Base-by-base conservation (phyloP, 2,329 filamentous ascomycete species). In the Talaromyces sp. region DNA sequence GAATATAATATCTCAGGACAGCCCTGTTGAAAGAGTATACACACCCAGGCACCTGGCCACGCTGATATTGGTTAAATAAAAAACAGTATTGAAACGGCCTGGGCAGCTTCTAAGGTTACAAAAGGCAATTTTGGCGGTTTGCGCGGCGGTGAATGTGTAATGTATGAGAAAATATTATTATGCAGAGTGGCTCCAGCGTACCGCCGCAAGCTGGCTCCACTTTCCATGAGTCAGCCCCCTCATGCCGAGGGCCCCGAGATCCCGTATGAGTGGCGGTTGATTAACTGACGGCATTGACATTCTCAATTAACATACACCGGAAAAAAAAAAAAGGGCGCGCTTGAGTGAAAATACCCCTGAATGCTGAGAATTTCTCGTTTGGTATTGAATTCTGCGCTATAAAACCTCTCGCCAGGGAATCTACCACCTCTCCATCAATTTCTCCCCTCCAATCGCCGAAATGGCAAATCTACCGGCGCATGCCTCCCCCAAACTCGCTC, bases 381-480 rank as follows among this genome's bases (percentile, higher is more conserved):
- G 17, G 2, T 8, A 6, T 30, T 20, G 20, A 2, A 42, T 13
- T 32, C 41, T 36, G 43, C 48, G 10, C 14, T 14, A 20, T 36
- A 20, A 9, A 54, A 59, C 36, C 30, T 20, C 20, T 35, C 14
- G n/a, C 4, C 33, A 35, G n/a, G 13, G 33, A 35, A 50, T 30
- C 10, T 19, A 30, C 22, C 30, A 20, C n/a, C 32, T n/a, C 24
- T 32, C 9, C 36, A 44, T 37, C 37, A 29, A 19, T 51, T 33
- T 51, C 43, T 49, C 49, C n/a, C 54, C 49, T 27, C 41, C 53
- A 20, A 51, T 56, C 46, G 55, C 57, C 63, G 67, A 62, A 58
- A 83, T 84, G 81, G 73, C 78, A 41, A 77, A 82, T 52, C 74
- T 83, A 54, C 81, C 82, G n/a, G 77, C 80, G 35, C 80, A 82